phyloP scores from a whole-genome alignment of 179 eudicot species.

The Spergularia azorica region DNA sequence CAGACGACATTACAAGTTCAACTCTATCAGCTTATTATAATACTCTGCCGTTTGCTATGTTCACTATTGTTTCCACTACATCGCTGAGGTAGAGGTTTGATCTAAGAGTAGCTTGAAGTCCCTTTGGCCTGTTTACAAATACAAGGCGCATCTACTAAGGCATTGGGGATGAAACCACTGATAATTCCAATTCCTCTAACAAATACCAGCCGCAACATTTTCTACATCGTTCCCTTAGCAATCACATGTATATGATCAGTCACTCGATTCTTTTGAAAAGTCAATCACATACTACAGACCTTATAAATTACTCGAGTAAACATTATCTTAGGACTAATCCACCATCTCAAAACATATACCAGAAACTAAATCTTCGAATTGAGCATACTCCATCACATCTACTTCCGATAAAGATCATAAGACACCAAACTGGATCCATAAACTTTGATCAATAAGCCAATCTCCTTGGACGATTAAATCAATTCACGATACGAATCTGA shows the following conservation, averaged over 20 bases:
- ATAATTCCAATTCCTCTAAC: background rate
- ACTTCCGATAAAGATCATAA: background rate
- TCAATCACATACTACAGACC: background rate
- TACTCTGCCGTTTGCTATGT: background rate
- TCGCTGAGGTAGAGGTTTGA: background rate
- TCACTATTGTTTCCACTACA: background rate
- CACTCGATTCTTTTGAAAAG: background rate
- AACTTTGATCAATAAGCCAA: background rate
- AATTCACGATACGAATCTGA: conserved; percentile 9
- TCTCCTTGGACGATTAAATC: background rate
- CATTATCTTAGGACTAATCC: no score
- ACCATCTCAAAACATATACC: background rate
- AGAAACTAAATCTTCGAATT: background rate
- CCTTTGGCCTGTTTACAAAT: background rate
- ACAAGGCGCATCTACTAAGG: background rate
- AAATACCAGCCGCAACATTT: background rate
- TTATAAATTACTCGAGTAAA: background rate
- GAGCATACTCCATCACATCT: background rate
- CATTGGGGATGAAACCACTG: background rate
- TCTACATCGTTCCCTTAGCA: background rate
- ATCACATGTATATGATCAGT: background rate
- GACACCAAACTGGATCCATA: background rate
- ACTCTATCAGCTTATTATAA: background rate
- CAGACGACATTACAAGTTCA: background rate
- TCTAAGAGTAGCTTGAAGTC: background rate